Evolutionary conservation across 2,329 filamentous ascomycete species (phyloP), one percentile per base, ranked within the genome.

Genomic region (Penicillium italicum): DNA sequence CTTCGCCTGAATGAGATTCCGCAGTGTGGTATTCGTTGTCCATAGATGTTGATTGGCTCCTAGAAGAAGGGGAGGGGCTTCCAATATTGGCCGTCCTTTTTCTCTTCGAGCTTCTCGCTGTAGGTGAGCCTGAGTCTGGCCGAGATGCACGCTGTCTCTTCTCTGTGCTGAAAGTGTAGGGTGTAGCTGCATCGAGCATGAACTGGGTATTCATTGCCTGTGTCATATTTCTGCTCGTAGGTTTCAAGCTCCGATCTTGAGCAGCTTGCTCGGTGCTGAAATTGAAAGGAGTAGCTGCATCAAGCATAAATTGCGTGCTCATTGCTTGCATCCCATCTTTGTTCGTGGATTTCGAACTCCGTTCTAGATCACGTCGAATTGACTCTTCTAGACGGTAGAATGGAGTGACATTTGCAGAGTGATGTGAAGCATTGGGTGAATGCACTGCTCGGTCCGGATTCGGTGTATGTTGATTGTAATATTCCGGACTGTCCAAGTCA

Each of bases 231-330:
- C 57, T 60, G 31, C 59, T 56, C 26, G 49, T 47, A 37, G 55
- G 28, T 20, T 47, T 53, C n/a, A 48, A 38, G 45, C 36, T 52
- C 10, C 42, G 45, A 33, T 56, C 40, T 8, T 50, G 33, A 4
- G 37, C 36, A 36, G 45, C 22, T 42, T 18, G 44, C 24, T 54
- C 45, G 3, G 70, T 70, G 34, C 72, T 75, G 38, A 74, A 68
- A 4, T 65, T 69, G 50, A 74, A 76, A 9, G 75, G 74, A 3
- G 72, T 74, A 28, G 69, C 68, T 14, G 71, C 68, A 52, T 76
- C 72, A 16, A 77, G 68, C 63, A 77, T 72, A 42, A 63, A 70
- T 59, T 77, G 74, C 1, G 74, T 76, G 54, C 71, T 74, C 57
- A 73, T 66, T 40, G 67, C 63, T 53, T 66, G 68, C n/a, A 58